Evolutionary conservation across 2,329 filamentous ascomycete species (phyloP), one percentile per base, ranked within the genome.

Genomic region (Fusarium anthophilum): DNA sequence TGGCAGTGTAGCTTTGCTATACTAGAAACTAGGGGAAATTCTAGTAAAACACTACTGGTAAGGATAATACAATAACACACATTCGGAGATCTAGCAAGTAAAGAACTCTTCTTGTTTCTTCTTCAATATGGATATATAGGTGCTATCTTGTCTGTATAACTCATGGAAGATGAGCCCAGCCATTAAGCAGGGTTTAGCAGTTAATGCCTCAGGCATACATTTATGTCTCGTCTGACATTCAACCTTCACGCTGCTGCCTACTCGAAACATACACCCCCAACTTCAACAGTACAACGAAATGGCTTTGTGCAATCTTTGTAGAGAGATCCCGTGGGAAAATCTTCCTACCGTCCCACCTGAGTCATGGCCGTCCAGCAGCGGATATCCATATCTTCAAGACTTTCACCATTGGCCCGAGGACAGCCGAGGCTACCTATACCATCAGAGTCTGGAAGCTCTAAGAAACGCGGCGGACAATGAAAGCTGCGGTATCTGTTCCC

Each of bases 41-140:
- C 1, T 2, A 5, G 10, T 18, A 12, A 12, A 4, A 8, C 4
- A 12, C 43, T 12, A 12, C 15, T 44, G 2, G n/a, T 13, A 45
- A 18, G 11, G 5, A 12, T 8, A 18, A 45, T 8, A 5, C 0
- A 8, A 13, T 6, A 2, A 5, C 1, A 26, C 8, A 4, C 13
- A 1, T 13, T 11, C 10, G 12, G 7, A 8, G 7, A 45, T 26
- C 11, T 8, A 12, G 4, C 0, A 5, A 26, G 2, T 8, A 0
- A 18, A 5, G 6, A 13, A 0, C 1, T 18, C 8, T 13, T 18
- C 6, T 6, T 17, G 11, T 44, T 3, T 5, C 35, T 37, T 37
- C 8, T 3, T 17, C 15, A 28, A 30, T n/a, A n/a, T n/a, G 6
- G 4, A 50, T 22, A 30, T n/a, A 12, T 0, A 17, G 20, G 4